phyloP scores from a whole-genome alignment of 2,329 filamentous ascomycete genomes.

The Chalaropsis ovoidea region DNA sequence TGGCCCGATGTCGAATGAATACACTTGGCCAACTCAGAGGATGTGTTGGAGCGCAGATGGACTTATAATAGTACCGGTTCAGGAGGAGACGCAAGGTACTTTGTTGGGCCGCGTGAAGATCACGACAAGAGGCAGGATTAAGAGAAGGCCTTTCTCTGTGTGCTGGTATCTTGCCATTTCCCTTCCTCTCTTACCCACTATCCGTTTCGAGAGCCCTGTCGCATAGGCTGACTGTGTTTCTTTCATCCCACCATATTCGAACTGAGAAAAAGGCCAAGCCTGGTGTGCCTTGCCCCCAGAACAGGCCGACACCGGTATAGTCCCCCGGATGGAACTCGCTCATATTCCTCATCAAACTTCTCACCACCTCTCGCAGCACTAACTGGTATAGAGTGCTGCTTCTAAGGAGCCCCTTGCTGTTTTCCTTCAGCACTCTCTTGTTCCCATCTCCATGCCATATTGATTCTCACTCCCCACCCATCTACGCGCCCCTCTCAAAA shows the following conservation, averaged over 20 bases:
- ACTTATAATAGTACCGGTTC: background rate
- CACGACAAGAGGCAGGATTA: background rate
- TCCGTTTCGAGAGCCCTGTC: background rate
- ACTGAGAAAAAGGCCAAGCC: background rate
- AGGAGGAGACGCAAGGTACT: background rate
- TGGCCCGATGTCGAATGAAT: background rate
- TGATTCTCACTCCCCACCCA: background rate
- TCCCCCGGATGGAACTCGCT: background rate
- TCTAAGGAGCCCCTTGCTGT: background rate
- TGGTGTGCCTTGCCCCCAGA: conserved; percentile 1
- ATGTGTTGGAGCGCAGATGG: background rate
- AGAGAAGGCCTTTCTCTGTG: background rate
- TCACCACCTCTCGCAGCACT: background rate
- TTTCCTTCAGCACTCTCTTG: background rate
- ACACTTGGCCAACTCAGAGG: background rate
- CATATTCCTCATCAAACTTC: background rate
- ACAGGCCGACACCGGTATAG: background rate
- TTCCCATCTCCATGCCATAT: conserved; percentile 8
- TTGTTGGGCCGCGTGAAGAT: background rate
- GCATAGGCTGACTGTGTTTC: background rate
- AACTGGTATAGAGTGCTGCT: background rate
- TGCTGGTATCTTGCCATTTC: background rate
- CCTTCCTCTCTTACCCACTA: background rate
- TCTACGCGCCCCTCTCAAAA: conserved; percentile 10
- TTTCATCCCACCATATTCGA: background rate